Percentiles rank a stretch among this genome's conserved stretches.
These are phyloP conservation scores for Aspergillus pseudotamarii DNA, from an alignment of 2,329 filamentous ascomycete species.

Conservation along the genomic window DNA sequence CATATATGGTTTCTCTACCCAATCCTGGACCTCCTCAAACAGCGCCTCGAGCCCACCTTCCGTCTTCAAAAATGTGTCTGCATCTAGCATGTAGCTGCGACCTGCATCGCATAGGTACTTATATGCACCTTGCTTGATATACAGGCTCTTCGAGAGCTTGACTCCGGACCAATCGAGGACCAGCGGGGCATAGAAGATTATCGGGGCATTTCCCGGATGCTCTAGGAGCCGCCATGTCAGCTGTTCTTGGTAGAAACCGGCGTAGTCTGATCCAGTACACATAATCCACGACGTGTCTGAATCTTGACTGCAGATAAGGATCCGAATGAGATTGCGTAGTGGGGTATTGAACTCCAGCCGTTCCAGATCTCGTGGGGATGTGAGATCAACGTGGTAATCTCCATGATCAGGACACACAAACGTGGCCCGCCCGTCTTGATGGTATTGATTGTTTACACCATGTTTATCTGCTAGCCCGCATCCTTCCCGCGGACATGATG, in stretches of 20 bases:
- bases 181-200: slow-evolving; percentile 18
- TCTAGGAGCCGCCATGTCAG: slow-evolving; percentile 5
- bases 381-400: slow-evolving; percentile 1
- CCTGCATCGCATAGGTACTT: slow-evolving; percentile 14
- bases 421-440: slow-evolving; percentile 6
- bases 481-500: slow-evolving; percentile 9
- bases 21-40: slow-evolving; percentile 6
- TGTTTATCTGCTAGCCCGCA: slow-evolving; percentile 25
- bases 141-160: slow-evolving; percentile 22
- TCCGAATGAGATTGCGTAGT: slow-evolving; percentile 19
- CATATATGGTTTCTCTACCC: slow-evolving; percentile 9
- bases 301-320: slow-evolving; percentile 7
- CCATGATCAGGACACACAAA: neutral
- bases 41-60: neutral
- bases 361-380: neutral
- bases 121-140: slow-evolving; percentile 17
- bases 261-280: slow-evolving; percentile 18
- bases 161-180: slow-evolving; percentile 18
- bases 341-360: slow-evolving; percentile 19
- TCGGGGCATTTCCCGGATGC: slow-evolving; percentile 1
- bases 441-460: slow-evolving; percentile 20
- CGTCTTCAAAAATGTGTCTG: neutral
- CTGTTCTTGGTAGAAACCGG: slow-evolving; percentile 19
- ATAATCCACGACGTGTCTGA: slow-evolving; percentile 14
- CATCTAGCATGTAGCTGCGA: slow-evolving; percentile 4